Conservation (phyloP, 768 basidiomycete genomes). For the Galerina sulciceps region DNA sequence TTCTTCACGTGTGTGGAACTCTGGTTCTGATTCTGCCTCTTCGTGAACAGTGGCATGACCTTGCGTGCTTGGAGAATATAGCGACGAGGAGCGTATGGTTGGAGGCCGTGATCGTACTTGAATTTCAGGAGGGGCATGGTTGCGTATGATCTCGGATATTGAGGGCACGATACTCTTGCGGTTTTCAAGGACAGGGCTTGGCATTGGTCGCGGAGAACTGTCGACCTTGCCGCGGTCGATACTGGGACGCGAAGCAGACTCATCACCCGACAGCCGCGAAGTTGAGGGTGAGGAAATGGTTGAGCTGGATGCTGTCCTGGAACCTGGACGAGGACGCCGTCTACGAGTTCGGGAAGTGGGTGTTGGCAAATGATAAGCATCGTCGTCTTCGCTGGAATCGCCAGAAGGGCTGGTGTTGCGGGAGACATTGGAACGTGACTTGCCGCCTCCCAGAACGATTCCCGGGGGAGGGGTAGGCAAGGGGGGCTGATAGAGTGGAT, state of each 20-base stretch:
- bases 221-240: conserved; percentile 10
- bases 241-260: not conserved
- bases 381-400: conserved; percentile 63
- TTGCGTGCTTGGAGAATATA: conserved; percentile 48
- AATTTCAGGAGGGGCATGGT: conserved; percentile 67
- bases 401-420: conserved; percentile 34
- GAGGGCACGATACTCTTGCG: conserved; percentile 69
- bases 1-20: conserved; percentile 53
- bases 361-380: conserved; percentile 33
- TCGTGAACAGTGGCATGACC: conserved; percentile 53
- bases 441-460: conserved; percentile 63
- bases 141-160: conserved; percentile 87
- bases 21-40: conserved; percentile 58
- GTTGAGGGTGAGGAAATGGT: conserved; percentile 19
- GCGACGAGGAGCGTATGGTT: conserved; percentile 47
- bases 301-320: conserved; percentile 32
- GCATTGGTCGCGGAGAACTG: conserved; percentile 12
- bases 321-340: conserved; percentile 33
- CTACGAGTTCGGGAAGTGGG: conserved; percentile 38
- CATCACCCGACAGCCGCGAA: conserved; percentile 9
- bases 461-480: conserved; percentile 85
- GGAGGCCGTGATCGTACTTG: conserved; percentile 54
- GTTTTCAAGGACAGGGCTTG: conserved; percentile 30
- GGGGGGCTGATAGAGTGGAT: conserved; percentile 83
- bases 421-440: conserved; percentile 35